Conservation (phyloP, 352 stramenopile genomes). For the Plasmopara halstedii region DNA sequence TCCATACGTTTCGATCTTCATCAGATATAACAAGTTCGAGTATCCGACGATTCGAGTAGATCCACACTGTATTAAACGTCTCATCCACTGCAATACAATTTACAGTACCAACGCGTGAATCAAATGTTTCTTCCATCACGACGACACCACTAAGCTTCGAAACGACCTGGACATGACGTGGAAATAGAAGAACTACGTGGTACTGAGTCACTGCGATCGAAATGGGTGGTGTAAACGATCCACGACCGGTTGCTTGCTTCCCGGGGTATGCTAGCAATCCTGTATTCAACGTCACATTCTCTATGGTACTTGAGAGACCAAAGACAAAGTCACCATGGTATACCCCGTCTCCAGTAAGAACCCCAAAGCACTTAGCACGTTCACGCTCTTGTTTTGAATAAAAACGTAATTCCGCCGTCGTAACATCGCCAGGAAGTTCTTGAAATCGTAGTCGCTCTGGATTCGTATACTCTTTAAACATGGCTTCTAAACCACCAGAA, state of each 20-base stretch:
- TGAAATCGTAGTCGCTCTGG: slow-evolving; percentile 82
- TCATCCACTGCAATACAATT: slow-evolving; percentile 60
- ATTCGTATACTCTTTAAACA: slow-evolving; percentile 83
- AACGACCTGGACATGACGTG: slow-evolving; percentile 69
- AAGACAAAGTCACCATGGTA: slow-evolving; percentile 87
- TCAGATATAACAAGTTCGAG: slow-evolving; percentile 71
- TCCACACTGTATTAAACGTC: slow-evolving; percentile 78
- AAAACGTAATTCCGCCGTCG: slow-evolving; percentile 66
- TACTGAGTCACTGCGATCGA: slow-evolving; percentile 87
- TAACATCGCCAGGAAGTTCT: slow-evolving; percentile 84
- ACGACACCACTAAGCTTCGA: slow-evolving; percentile 84
- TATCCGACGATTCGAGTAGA: slow-evolving; percentile 76
- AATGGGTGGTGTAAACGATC: slow-evolving; percentile 65
- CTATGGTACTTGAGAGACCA: slow-evolving; percentile 54
- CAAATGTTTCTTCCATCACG: slow-evolving; percentile 78
- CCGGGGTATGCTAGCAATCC: slow-evolving; percentile 66
- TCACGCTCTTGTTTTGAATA: slow-evolving; percentile 76
- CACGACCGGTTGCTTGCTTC: slow-evolving; percentile 40
- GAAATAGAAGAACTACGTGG: slow-evolving; percentile 88
- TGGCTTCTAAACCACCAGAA: slow-evolving; percentile 60
- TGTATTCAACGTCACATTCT: slow-evolving; percentile 75
- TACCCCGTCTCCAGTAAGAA: slow-evolving; percentile 85
- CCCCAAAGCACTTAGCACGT: slow-evolving; percentile 82
- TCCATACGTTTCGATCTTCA: slow-evolving; percentile 90
- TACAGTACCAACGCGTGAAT: slow-evolving; percentile 65